phyloP scores from a whole-genome alignment of 2,329 filamentous ascomycete genomes.

The Xylariomycetidae sp. region DNA sequence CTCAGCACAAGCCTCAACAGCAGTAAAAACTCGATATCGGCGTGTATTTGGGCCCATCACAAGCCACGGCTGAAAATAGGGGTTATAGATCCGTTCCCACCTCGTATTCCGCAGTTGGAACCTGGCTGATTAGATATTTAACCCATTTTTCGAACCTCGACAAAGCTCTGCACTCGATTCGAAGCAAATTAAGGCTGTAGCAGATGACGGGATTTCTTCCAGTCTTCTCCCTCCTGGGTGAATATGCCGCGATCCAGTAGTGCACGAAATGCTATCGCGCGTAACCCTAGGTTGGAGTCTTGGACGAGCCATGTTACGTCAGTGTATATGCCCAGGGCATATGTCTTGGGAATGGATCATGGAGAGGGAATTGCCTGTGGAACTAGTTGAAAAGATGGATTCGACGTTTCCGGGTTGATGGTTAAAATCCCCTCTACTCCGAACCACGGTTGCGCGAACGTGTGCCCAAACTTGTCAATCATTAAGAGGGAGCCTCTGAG shows the following conservation, averaged over 20 bases:
- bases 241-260: constrained; percentile 6
- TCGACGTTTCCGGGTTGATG: constrained; percentile 4
- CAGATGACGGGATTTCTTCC: constrained; percentile 3
- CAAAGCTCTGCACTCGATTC: constrained; percentile 1
- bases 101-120: background rate
- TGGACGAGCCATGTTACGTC: background rate
- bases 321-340: background rate
- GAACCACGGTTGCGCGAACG: constrained; percentile 2
- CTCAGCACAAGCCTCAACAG: too few relatives aligned
- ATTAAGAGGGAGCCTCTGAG: too few relatives aligned
- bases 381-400: constrained; percentile 5
- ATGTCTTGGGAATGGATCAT: too few relatives aligned
- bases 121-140: background rate
- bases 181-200: constrained; percentile 3
- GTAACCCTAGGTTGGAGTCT: constrained; percentile 3
- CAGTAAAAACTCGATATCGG: too few relatives aligned
- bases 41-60: too few relatives aligned
- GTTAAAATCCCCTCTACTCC: constrained; percentile 1
- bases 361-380: constrained; percentile 1
- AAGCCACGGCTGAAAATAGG: too few relatives aligned
- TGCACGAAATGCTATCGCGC: constrained; percentile 1
- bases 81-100: constrained; percentile 4
- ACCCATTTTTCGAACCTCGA: constrained; percentile 4
- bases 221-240: constrained; percentile 3
- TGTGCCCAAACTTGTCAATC: constrained; percentile 1